These are phyloP conservation scores for Chernovozyma sophiae-reginae DNA, from an alignment of 1,139 yeast genomes.

Conservation along the genomic window DNA sequence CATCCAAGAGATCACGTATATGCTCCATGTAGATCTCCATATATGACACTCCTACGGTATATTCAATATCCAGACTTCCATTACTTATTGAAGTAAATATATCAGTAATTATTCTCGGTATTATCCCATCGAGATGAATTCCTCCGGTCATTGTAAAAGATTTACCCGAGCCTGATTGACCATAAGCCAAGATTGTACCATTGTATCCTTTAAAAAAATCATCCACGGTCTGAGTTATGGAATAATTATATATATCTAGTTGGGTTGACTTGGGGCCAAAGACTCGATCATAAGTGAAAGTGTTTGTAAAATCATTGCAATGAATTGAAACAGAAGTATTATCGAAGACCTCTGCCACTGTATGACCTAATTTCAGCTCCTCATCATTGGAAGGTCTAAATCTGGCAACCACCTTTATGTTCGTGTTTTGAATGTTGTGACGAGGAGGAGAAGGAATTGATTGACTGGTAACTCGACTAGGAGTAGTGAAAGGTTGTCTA, in stretches of 20 bases:
- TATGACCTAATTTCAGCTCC: constrained; percentile 24
- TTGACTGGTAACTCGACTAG: neutral
- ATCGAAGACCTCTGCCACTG: constrained; percentile 21
- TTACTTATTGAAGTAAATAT: constrained; percentile 56
- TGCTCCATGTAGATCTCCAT: constrained; percentile 84
- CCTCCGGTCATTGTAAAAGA: constrained; percentile 82
- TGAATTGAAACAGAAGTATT: constrained; percentile 23
- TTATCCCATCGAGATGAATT: constrained; percentile 44
- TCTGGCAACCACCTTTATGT: constrained; percentile 63
- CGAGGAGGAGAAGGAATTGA: neutral
- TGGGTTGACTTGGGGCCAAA: constrained; percentile 52
- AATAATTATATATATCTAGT: constrained; percentile 56
- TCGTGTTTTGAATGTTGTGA: constrained; percentile 11
- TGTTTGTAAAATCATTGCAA: constrained; percentile 27
- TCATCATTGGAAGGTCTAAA: constrained; percentile 49
- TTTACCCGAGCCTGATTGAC: constrained; percentile 88
- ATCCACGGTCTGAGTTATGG: constrained; percentile 56
- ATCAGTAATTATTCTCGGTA: constrained; percentile 69
- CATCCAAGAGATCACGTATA: constrained; percentile 55
- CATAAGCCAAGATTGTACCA: constrained; percentile 83
- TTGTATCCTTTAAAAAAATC: constrained; percentile 78
- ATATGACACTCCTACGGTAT: constrained; percentile 65
- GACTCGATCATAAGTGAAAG: constrained; percentile 66
- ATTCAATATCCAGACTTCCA: constrained; percentile 55
- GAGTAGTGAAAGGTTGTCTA: neutral